phyloP scores from a whole-genome alignment of 2,329 filamentous ascomycete species.

The Endoconidiophora laricicola region DNA sequence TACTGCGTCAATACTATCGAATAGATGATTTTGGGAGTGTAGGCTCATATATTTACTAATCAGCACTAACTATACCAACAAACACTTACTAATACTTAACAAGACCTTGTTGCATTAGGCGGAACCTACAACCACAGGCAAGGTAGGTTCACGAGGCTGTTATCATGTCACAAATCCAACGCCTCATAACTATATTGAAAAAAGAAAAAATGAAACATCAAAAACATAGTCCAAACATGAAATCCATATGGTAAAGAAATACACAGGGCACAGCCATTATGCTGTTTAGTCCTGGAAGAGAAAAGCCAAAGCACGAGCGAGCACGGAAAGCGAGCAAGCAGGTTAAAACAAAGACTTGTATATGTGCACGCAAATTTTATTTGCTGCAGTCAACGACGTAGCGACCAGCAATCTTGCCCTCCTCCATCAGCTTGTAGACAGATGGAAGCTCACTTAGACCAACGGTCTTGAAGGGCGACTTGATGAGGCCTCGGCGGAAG shows the following conservation, averaged over 20 bases:
- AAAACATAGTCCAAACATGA: background rate
- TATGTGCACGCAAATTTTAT: slow-evolving; percentile 21
- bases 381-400: slow-evolving; percentile 63
- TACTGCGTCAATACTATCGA: no score
- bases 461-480: slow-evolving; percentile 70
- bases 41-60: no score
- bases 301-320: background rate
- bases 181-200: background rate
- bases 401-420: slow-evolving; percentile 57
- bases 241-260: background rate
- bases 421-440: slow-evolving; percentile 62
- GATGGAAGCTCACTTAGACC: slow-evolving; percentile 63
- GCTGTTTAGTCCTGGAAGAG: background rate
- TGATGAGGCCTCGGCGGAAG: slow-evolving; percentile 68
- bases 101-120: no score
- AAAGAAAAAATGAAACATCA: background rate
- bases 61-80: no score
- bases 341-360: background rate
- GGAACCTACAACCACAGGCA: no score
- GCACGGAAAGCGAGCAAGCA: background rate
- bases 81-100: no score
- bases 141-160: no score
- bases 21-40: no score
- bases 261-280: background rate
- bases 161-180: background rate